Conservation (phyloP, 352 stramenopile species). For the Phytophthora pseudosyringae region DNA sequence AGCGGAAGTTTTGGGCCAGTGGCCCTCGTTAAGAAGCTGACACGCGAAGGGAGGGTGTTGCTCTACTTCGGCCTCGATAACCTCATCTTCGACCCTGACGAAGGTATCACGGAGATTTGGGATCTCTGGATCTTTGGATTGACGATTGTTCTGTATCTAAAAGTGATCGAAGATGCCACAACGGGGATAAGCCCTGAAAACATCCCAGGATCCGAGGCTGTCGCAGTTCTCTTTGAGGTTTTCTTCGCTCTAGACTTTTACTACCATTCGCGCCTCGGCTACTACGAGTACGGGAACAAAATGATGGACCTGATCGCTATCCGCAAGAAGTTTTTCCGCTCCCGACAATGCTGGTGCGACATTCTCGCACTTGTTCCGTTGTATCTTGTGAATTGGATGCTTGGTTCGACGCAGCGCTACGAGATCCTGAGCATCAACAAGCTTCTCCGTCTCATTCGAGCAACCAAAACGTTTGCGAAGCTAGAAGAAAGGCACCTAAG, state of each 20-base stretch:
- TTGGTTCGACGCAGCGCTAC: constrained; percentile 6
- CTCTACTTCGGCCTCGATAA: constrained; percentile 39
- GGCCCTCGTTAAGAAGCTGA: constrained; percentile 13
- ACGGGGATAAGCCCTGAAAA: constrained; percentile 24
- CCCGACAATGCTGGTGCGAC: constrained; percentile 41
- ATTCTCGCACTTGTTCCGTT: constrained; percentile 49
- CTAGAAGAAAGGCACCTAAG: constrained; percentile 57
- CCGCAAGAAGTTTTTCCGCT: constrained; percentile 47
- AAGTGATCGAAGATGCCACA: constrained; percentile 45
- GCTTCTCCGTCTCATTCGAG: constrained; percentile 45
- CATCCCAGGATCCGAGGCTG: constrained; percentile 22
- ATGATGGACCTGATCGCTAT: constrained; percentile 57
- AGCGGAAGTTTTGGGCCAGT: neutral
- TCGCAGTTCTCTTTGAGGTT: constrained; percentile 47
- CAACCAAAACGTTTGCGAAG: constrained; percentile 21
- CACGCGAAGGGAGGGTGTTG: constrained; percentile 40
- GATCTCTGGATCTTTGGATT: constrained; percentile 38
- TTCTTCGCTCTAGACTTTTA: constrained; percentile 57
- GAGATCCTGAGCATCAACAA: constrained; percentile 68
- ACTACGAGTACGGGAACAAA: constrained; percentile 77
- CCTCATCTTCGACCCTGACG: constrained; percentile 52
- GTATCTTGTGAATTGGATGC: constrained; percentile 56
- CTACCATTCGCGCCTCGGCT: constrained; percentile 54
- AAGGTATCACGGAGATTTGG: constrained; percentile 32
- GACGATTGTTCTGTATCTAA: constrained; percentile 40